A percentile compares a stretch with the other conserved stretches of the same genome.
phyloP scores from a whole-genome alignment of 1,284 basidiomycete genomes.

The Malassezia caprae region DNA sequence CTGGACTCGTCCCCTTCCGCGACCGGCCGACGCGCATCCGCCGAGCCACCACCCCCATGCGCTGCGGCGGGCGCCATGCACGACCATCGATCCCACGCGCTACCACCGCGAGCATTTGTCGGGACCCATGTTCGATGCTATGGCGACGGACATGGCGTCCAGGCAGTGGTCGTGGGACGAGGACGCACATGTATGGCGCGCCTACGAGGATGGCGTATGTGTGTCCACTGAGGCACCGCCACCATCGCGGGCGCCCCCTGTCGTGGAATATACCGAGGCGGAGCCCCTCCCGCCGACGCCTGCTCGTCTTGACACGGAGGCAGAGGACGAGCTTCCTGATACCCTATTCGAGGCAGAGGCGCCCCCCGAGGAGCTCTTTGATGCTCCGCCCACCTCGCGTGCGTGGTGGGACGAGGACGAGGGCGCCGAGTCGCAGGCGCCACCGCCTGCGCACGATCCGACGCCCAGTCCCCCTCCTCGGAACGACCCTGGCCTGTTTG shows the following conservation, averaged over 20 bases:
- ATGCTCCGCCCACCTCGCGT: neutral
- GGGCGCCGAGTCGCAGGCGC: neutral
- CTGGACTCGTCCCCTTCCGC: slow-evolving; percentile 28
- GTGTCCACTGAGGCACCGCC: neutral
- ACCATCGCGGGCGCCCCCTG: slow-evolving; percentile 7
- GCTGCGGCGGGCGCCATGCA: slow-evolving; percentile 22
- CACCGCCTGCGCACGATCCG: neutral
- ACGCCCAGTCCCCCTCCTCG: neutral
- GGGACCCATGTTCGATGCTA: slow-evolving; percentile 24
- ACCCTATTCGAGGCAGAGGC: slow-evolving; percentile 11
- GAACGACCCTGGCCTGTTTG: neutral
- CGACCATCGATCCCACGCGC: slow-evolving; percentile 40
- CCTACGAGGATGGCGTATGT: neutral
- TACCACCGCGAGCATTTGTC: slow-evolving; percentile 37
- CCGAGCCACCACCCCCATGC: slow-evolving; percentile 5
- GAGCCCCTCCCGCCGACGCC: neutral
- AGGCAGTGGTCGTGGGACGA: slow-evolving; percentile 11
- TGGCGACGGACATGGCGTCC: slow-evolving; percentile 8
- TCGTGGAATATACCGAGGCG: neutral
- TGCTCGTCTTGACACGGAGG: neutral
- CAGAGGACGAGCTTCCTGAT: slow-evolving; percentile 50
- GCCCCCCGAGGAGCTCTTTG: slow-evolving; percentile 26
- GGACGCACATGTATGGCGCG: neutral
- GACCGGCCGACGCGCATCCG: slow-evolving; percentile 14
- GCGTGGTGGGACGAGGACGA: slow-evolving; percentile 9